Evolutionary conservation across 768 basidiomycete species (phyloP), one percentile per base, ranked within the genome.

Genomic region (Suillus brevipes): DNA sequence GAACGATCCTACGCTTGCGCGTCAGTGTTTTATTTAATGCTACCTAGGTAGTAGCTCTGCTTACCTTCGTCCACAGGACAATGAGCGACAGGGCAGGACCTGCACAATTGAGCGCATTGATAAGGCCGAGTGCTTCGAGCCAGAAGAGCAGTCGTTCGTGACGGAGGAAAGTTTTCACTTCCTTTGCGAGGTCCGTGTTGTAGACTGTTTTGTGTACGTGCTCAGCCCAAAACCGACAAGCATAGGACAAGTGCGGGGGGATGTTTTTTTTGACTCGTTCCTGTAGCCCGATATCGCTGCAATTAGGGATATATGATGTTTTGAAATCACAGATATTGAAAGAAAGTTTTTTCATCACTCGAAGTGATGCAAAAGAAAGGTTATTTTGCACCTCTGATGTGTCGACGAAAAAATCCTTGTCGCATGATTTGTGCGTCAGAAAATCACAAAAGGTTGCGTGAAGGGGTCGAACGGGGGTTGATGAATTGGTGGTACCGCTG

Each of bases 261-360:
- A 67, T 67, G 25, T 25, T 37, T 28, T 23, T 42, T 18, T 55
- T 5, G 6, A 64, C 18, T 20, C 63, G 61, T 34, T 38, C 60
- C 16, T 14, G 25, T 47, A 55, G 43, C 38, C 40, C 55, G 6
- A 14, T 31, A 18, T 78, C 62, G 16, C 78, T 70, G 31, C 43
- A 57, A 64, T 81, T 78, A 12, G 38, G 67, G 12, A 70, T 36
- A 60, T 74, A 72, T 1, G 79, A 79, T 12, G 71, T 73, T 36
- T 70, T 66, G 10, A 81, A 61, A 7, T 73, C 42, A 66, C 74
- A 77, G 25, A 81, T 78, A 61, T 80, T 78, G 70, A 81, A 80
- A 55, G 64, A 63, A 14, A 80, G 71, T 12, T 65, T 43, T 10
- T 73, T 64, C 79, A 80, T 76, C 14, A 74, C 56, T 4, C 56